Conservation (phyloP, 441 rosid species). For the Bocquillonia castaneifolia region DNA sequence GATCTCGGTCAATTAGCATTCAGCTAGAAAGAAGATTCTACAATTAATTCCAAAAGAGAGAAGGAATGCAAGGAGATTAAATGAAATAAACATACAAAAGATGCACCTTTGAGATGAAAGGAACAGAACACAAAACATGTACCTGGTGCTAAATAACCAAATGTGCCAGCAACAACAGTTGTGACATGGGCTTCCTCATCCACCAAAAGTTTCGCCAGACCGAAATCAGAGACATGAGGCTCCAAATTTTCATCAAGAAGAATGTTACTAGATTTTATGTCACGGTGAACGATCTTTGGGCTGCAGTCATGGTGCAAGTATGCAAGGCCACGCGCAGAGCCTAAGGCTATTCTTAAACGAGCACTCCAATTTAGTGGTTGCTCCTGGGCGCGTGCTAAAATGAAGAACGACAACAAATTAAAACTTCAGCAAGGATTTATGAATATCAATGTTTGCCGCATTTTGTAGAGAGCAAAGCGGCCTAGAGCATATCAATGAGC, state of each 20-base stretch:
- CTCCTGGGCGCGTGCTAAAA: constrained; percentile 37
- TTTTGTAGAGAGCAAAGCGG: neutral
- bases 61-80: neutral
- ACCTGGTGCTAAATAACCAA: constrained; percentile 96
- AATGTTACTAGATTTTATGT: constrained; percentile 88
- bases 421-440: neutral
- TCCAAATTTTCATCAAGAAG: constrained; percentile 83
- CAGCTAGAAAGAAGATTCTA: neutral
- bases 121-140: neutral
- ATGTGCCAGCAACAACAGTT: constrained; percentile 93
- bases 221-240: constrained; percentile 87
- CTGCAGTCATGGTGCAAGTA: constrained; percentile 88
- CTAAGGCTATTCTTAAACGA: constrained; percentile 65
- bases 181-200: constrained; percentile 97
- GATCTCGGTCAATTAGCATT: constrained; percentile 1
- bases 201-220: constrained; percentile 89
- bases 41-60: neutral
- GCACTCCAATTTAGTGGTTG: constrained; percentile 58
- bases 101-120: neutral
- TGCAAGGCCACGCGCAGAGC: constrained; percentile 82
- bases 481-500: neutral
- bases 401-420: neutral
- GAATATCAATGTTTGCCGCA: neutral
- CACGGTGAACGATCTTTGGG: constrained; percentile 82
- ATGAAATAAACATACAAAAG: neutral